Evolutionary conservation across 78 protist genomes (phyloP).

Genomic region (Speleostelium caveatum): DNA sequence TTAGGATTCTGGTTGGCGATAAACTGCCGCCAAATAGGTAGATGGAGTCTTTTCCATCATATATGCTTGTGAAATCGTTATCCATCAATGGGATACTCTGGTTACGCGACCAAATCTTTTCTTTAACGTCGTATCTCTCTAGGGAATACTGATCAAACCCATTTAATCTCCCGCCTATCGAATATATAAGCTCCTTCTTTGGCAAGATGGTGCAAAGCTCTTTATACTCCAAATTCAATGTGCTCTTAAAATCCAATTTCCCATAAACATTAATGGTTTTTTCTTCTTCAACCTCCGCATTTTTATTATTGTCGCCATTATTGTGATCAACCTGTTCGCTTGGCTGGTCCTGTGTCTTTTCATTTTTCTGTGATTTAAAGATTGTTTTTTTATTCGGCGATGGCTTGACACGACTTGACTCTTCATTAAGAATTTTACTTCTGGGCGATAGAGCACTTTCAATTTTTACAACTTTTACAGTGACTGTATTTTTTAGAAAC

Average conservation of each 20-base stretch:
- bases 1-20: conserved; percentile 20
- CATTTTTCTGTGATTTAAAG: not conserved
- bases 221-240: conserved; percentile 15
- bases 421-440: not conserved
- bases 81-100: conserved; percentile 54
- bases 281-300: not conserved
- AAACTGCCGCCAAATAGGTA: conserved; percentile 69
- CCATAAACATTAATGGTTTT: conserved; percentile 15
- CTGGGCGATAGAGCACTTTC: not conserved
- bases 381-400: not conserved
- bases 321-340: not conserved
- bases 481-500: conserved; percentile 15
- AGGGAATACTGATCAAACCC: conserved; percentile 45
- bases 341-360: not conserved
- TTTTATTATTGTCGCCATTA: not conserved
- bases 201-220: conserved; percentile 3
- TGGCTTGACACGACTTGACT: not conserved
- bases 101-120: conserved; percentile 25
- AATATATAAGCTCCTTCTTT: conserved; percentile 16
- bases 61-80: conserved; percentile 51
- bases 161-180: conserved; percentile 48
- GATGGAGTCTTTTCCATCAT: conserved; percentile 22
- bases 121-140: conserved; percentile 37
- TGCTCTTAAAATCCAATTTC: conserved; percentile 1
- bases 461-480: not conserved